Evolutionary conservation across 495 filamentous ascomycete species (phyloP).

Genomic region (Coniosporium apollinis): DNA sequence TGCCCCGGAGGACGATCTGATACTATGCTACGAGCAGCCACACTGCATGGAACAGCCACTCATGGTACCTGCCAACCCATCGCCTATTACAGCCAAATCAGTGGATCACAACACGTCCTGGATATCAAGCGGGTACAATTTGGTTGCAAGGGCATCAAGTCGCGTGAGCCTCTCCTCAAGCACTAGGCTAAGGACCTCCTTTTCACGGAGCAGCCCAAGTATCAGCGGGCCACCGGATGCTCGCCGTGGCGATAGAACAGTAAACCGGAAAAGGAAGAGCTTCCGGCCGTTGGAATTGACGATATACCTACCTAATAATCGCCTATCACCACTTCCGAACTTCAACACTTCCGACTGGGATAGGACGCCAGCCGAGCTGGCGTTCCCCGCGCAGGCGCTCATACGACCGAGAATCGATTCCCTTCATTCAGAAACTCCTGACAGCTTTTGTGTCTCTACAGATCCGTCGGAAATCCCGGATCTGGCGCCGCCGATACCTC

Average conservation of each 20-base stretch:
- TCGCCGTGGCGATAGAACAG: not conserved
- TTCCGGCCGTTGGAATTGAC: constrained; percentile 63
- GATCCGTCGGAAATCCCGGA: not conserved
- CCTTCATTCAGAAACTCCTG: constrained; percentile 1
- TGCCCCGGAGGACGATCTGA: too few relatives aligned
- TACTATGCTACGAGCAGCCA: too few relatives aligned
- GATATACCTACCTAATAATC: constrained; percentile 49
- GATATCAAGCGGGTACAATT: too few relatives aligned
- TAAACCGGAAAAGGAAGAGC: constrained; percentile 14
- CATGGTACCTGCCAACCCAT: too few relatives aligned
- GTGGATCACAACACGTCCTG: too few relatives aligned
- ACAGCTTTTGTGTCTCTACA: not conserved
- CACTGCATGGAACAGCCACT: too few relatives aligned
- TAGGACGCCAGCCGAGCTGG: not conserved
- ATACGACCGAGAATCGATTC: not conserved
- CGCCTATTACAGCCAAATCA: too few relatives aligned
- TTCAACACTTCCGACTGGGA: constrained; percentile 13
- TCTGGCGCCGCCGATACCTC: too few relatives aligned
- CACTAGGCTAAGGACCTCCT: too few relatives aligned
- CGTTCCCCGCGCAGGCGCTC: constrained; percentile 1
- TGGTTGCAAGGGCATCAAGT: too few relatives aligned
- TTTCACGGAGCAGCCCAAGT: not conserved
- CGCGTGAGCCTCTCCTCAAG: too few relatives aligned
- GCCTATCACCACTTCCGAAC: constrained; percentile 45
- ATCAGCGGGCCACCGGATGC: not conserved